Conservation (phyloP, 2,329 filamentous ascomycete species). For the Fusarium transvaalense region DNA sequence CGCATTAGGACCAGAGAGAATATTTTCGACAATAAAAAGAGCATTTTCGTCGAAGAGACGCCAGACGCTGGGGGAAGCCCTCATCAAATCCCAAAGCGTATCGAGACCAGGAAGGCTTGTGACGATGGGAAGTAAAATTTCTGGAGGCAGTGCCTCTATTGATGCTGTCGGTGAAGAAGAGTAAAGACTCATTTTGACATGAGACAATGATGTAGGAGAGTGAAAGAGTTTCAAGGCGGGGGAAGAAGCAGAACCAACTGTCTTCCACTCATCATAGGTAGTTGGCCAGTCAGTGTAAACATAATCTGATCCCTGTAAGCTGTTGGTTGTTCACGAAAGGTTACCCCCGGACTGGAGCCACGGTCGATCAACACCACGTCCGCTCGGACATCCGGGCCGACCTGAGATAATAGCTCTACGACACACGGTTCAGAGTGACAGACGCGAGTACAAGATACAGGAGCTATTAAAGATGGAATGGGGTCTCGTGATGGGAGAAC, state of each 20-base stretch:
- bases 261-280: too few species aligned
- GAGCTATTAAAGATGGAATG: too few species aligned
- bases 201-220: neutral
- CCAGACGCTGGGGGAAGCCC: slow-evolving; percentile 23
- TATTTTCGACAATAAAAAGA: slow-evolving; percentile 8
- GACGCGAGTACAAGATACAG: too few species aligned
- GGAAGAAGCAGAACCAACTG: neutral
- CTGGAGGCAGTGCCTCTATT: slow-evolving; percentile 26
- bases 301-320: neutral
- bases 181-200: neutral
- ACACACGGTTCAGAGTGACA: too few species aligned
- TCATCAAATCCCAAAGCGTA: slow-evolving; percentile 31
- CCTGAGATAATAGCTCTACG: too few species aligned
- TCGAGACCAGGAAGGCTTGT: slow-evolving; percentile 26
- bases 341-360: too few species aligned
- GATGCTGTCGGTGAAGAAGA: slow-evolving; percentile 1
- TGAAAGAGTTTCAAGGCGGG: neutral
- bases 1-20: slow-evolving; percentile 21
- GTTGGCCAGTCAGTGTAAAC: neutral
- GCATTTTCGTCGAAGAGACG: slow-evolving; percentile 23
- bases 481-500: too few species aligned
- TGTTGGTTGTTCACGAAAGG: too few species aligned
- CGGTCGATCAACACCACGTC: too few species aligned
- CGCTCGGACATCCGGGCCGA: too few species aligned
- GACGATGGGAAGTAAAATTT: slow-evolving; percentile 23